phyloP scores from a whole-genome alignment of 352 stramenopile genomes.

The Pythium brachiatum region DNA sequence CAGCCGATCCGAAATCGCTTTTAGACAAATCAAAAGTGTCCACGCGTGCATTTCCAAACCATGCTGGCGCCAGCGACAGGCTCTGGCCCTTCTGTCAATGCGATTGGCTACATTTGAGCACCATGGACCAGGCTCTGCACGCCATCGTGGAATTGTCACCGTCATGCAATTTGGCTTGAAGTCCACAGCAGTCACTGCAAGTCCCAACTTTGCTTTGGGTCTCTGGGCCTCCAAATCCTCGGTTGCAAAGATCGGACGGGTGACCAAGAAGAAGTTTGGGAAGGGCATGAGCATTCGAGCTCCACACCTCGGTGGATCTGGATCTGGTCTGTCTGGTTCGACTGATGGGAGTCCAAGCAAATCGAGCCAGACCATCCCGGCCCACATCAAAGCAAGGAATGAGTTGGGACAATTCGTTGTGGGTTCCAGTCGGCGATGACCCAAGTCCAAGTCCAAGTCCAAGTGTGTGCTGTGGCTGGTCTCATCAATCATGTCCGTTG shows the following conservation, averaged over 20 bases:
- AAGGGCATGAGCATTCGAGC: background rate
- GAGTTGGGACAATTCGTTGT: too few species aligned
- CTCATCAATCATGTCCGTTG: background rate
- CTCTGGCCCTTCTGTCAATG: conserved; percentile 10
- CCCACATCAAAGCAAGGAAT: too few species aligned
- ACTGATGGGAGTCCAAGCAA: too few species aligned
- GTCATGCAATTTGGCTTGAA: conserved; percentile 8
- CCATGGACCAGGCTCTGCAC: conserved; percentile 5
- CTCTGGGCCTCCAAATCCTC: too few species aligned
- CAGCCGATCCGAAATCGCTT: background rate
- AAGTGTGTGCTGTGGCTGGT: too few species aligned
- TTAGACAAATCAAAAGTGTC: background rate
- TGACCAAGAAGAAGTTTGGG: conserved; percentile 18
- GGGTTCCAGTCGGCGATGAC: background rate
- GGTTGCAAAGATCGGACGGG: conserved; percentile 13
- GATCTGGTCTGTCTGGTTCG: background rate
- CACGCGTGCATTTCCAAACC: too few species aligned
- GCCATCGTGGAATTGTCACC: conserved; percentile 8
- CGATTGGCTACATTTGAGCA: background rate
- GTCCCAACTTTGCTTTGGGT: too few species aligned
- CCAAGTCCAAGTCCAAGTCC: too few species aligned
- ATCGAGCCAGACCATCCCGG: too few species aligned
- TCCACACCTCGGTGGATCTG: background rate
- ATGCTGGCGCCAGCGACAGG: too few species aligned
- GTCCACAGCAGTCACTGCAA: conserved; percentile 21